These are phyloP conservation scores for Aureobasidium sp. DNA, from an alignment of 2,329 filamentous ascomycete genomes.

Conservation along the genomic window DNA sequence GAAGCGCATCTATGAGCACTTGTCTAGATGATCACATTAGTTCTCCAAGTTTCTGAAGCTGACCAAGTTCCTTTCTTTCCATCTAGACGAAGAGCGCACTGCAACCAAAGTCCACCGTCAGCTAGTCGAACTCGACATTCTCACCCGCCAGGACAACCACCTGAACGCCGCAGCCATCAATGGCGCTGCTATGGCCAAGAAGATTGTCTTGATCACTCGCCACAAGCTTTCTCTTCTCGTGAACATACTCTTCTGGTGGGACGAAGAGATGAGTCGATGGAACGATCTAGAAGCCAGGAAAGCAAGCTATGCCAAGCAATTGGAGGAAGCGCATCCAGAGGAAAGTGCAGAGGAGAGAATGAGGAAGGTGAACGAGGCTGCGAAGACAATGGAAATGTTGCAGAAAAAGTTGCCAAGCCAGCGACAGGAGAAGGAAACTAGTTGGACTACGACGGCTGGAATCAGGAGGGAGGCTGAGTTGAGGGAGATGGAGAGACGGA, in stretches of 20 bases:
- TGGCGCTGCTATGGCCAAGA: neutral
- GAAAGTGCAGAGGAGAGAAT: neutral
- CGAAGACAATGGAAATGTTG: neutral
- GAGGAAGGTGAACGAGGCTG: neutral
- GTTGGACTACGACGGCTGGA: too few species aligned
- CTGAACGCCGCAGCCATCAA: neutral
- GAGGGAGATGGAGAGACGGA: too few species aligned
- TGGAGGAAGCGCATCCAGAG: neutral
- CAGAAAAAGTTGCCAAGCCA: neutral
- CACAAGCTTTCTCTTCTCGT: neutral
- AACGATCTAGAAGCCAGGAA: neutral
- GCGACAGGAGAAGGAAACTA: neutral
- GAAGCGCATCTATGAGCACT: too few species aligned
- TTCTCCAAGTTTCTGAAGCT: too few species aligned
- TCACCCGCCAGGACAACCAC: neutral
- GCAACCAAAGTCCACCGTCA: neutral
- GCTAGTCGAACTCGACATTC: neutral
- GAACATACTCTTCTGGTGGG: neutral
- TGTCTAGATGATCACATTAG: too few species aligned
- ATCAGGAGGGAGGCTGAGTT: too few species aligned
- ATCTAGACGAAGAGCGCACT: neutral
- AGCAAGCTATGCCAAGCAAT: neutral
- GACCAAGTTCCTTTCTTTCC: too few species aligned
- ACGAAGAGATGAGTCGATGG: neutral
- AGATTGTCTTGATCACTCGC: neutral